Conservation (phyloP, 371 early-diverging fungal genomes). For the Chytridium lagenaria region DNA sequence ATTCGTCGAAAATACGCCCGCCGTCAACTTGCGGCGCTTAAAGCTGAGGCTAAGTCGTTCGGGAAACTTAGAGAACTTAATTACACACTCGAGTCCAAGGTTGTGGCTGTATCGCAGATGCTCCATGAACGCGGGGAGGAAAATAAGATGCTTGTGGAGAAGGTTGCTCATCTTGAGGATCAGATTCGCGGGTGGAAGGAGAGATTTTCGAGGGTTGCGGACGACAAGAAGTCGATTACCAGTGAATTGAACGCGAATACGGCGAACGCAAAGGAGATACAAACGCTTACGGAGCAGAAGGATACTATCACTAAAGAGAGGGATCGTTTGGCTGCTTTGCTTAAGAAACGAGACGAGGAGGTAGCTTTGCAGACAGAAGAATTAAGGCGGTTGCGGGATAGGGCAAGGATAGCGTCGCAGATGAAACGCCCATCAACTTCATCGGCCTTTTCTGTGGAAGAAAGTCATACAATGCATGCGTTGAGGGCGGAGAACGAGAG, state of each 20-base stretch:
- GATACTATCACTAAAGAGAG: slow-evolving; percentile 17
- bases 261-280: slow-evolving; percentile 12
- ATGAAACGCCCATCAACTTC: background rate
- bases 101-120: slow-evolving; percentile 90
- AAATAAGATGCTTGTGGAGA: slow-evolving; percentile 63
- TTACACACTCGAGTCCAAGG: slow-evolving; percentile 92
- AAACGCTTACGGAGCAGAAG: slow-evolving; percentile 5
- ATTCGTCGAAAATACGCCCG: slow-evolving; percentile 76
- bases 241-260: slow-evolving; percentile 30
- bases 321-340: slow-evolving; percentile 8
- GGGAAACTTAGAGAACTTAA: slow-evolving; percentile 91
- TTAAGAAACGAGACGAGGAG: slow-evolving; percentile 17
- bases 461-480: slow-evolving; percentile 13
- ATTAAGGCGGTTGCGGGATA: background rate
- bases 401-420: background rate
- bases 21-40: slow-evolving; percentile 64
- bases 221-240: slow-evolving; percentile 23
- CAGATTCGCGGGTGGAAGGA: slow-evolving; percentile 74
- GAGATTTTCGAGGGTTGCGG: slow-evolving; percentile 61
- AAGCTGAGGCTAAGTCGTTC: slow-evolving; percentile 86
- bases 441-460: background rate
- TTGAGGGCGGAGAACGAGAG: slow-evolving; percentile 25
- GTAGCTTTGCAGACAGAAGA: background rate
- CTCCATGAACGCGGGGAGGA: slow-evolving; percentile 76
- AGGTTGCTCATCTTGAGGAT: slow-evolving; percentile 65